Base-by-base conservation (phyloP, 2,329 filamentous ascomycete genomes). In the Cercospora zeina region DNA sequence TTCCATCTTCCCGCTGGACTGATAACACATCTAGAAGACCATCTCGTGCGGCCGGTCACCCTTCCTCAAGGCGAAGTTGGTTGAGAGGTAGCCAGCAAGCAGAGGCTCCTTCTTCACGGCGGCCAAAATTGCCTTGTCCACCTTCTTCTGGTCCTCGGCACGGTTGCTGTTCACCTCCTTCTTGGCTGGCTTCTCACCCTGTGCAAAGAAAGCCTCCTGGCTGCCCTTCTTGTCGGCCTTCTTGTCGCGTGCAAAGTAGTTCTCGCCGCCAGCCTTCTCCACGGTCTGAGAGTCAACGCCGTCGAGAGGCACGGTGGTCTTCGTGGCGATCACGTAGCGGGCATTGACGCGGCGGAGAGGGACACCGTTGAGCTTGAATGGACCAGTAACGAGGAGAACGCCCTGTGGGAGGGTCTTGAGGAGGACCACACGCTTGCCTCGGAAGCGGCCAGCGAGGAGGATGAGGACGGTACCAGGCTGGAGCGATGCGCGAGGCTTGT, bases 341-440 rank as follows among this genome's bases (percentile, higher is more conserved):
- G 91, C 85, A 85, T 96, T 96, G 79, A 96, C 90, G 81, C 85
- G 88, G 83, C 95, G 89, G 77, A 99, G 89, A 74, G 95, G 95
- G 72, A 99, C 95, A 82, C 95, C 95, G 85, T 99, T 99, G 85
- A 99, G 89, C 89, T 97, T 99, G 90, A 97, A 99, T 79, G 95
- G 95, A 76, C 95, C 95, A 79, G 95, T 99, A 77, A 99, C 92
- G 80, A 99, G 91, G 81, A 99, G 92, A 72, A 97, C 91, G 84
- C 95, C 95, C 85, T 97, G 91, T 78, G 91, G 86, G 78, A 99
- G 93, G 82, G 89, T 87, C 89, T 97, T 97, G 81, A 99, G 90
- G 83, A 97, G 92, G 77, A 99, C 86, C 77, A 99, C 95, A 80
- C 95, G 95, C 92, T 99, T 99, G 87, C 95, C 95, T 77, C 95